Evolutionary conservation across 129 eudicot species (phyloP).

Genomic region (Ambrosia trifida): DNA sequence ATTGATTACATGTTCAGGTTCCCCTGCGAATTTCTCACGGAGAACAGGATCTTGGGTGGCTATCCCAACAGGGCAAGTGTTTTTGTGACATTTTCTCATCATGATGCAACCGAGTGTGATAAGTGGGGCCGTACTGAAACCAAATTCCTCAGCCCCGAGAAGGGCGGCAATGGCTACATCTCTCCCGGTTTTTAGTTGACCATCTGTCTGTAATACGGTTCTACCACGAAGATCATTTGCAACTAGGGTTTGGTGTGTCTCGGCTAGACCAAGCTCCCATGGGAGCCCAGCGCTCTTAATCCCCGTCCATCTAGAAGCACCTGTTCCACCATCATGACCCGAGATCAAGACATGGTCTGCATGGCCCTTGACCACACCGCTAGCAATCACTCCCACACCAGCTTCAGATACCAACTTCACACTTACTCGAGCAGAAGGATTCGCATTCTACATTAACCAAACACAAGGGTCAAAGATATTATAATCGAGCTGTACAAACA

Average conservation of each 20-base stretch:
- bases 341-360: conserved; percentile 97
- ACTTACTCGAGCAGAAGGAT: conserved; percentile 88
- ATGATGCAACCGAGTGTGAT: conserved; percentile 97
- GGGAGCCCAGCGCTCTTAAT: conserved; percentile 98
- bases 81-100: conserved; percentile 98
- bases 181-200: conserved; percentile 95
- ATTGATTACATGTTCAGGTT: conserved; percentile 93
- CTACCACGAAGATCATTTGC: conserved; percentile 98
- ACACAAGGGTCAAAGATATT: conserved; percentile 7
- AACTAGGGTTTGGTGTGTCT: conserved; percentile 94
- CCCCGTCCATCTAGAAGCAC: conserved; percentile 98
- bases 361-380: conserved; percentile 98
- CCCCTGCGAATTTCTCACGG: conserved; percentile 90
- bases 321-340: conserved; percentile 99
- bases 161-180: conserved; percentile 98
- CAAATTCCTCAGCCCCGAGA: conserved; percentile 97
- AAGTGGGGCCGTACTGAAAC: conserved; percentile 97
- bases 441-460: conserved; percentile 59
- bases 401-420: conserved; percentile 98
- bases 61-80: conserved; percentile 97
- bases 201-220: conserved; percentile 89
- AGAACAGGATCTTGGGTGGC: conserved; percentile 99
- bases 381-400: conserved; percentile 97
- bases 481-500: background rate
- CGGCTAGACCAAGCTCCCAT: conserved; percentile 99